Evolutionary conservation across 2,329 filamentous ascomycete species (phyloP).

Genomic region (Coniochaeta ligniaria): DNA sequence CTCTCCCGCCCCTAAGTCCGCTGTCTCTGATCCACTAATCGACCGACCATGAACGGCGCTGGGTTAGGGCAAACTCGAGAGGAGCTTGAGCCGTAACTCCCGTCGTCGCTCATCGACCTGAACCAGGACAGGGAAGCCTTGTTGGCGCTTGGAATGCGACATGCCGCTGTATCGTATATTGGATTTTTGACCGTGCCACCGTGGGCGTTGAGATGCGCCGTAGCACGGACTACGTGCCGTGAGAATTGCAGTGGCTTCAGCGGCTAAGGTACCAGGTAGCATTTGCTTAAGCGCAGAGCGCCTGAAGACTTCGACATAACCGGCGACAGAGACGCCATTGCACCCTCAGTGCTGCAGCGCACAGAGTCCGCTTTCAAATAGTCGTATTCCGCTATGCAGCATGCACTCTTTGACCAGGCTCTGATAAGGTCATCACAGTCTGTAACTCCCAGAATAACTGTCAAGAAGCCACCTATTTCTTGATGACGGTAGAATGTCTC

Average conservation of each 20-base stretch:
- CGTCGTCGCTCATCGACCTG: background rate
- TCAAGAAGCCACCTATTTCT: no score
- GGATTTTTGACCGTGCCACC: background rate
- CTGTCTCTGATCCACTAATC: background rate
- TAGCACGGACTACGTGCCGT: background rate
- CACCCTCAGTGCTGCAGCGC: background rate
- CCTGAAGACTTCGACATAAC: background rate
- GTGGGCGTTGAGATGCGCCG: background rate
- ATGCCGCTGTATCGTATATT: background rate
- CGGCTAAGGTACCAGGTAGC: background rate
- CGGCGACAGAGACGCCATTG: background rate
- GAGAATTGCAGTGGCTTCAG: background rate
- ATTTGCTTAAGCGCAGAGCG: background rate
- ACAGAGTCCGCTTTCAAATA: background rate
- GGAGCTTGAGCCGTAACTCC: background rate
- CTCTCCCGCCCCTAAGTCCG: background rate
- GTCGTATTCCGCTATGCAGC: background rate
- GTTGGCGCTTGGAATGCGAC: background rate
- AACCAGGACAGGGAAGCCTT: background rate
- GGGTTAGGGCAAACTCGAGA: background rate
- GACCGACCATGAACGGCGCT: background rate
- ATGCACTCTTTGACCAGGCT: background rate
- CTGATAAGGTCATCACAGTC: no score
- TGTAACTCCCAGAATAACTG: no score
- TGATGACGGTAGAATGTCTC: no score